phyloP scores from a whole-genome alignment of 1,139 yeast genomes.

The Candida sanyaensis region DNA sequence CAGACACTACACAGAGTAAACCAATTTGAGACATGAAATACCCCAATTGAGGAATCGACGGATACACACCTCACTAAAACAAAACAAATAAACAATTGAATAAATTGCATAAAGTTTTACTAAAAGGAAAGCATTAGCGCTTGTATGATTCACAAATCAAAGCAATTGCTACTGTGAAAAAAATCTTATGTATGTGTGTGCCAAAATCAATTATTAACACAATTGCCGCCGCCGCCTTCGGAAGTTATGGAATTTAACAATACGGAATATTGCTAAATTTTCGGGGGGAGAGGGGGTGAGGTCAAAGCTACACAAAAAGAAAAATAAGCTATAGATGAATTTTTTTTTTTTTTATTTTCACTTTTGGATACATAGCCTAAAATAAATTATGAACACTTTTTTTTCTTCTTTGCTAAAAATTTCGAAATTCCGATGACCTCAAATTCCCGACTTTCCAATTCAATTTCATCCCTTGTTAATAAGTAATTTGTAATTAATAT shows the following conservation, averaged over 20 bases:
- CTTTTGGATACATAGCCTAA: too few species aligned
- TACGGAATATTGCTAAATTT: neutral
- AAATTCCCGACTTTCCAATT: neutral
- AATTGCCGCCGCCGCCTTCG: slow-evolving; percentile 1
- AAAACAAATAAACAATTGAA: neutral
- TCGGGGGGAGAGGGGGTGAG: neutral
- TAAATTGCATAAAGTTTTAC: neutral
- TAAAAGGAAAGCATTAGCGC: neutral
- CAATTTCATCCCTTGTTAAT: neutral
- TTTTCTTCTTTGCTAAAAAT: neutral
- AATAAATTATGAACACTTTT: neutral
- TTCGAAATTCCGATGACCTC: neutral
- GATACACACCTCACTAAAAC: neutral
- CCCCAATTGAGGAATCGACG: slow-evolving; percentile 3
- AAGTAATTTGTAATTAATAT: neutral
- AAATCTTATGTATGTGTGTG: too few species aligned
- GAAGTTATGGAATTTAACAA: neutral
- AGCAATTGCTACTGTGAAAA: too few species aligned
- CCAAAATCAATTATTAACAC: too few species aligned
- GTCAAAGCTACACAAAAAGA: neutral
- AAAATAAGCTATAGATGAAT: neutral
- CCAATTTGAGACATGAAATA: neutral
- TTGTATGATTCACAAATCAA: too few species aligned
- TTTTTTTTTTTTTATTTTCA: too few species aligned
- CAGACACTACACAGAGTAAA: neutral